Evolutionary conservation across 768 basidiomycete genomes (phyloP).

Genomic region (Clitopilus hobsonii): DNA sequence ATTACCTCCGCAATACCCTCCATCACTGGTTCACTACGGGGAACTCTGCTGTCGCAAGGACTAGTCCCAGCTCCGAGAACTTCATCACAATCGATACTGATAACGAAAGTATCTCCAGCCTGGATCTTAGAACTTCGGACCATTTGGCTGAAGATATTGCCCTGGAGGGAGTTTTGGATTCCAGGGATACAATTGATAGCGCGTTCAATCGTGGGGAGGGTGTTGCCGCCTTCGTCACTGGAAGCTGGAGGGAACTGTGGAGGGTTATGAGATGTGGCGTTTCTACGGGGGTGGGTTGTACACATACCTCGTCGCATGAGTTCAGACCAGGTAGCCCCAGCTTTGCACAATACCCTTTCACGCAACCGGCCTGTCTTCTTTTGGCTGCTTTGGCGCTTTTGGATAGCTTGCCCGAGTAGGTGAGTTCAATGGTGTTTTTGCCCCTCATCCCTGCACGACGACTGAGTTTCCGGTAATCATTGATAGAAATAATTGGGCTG

Average conservation of each 20-base stretch:
- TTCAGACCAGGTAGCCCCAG: neutral
- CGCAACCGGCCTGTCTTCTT: slow-evolving; percentile 3
- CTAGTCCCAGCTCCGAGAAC: slow-evolving; percentile 2
- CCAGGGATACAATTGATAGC: slow-evolving; percentile 7
- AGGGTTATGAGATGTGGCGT: neutral
- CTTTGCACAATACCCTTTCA: slow-evolving; percentile 1
- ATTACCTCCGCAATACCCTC: neutral
- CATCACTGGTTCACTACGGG: neutral
- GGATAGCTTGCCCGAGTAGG: slow-evolving; percentile 2
- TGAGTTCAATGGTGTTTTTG: slow-evolving; percentile 6
- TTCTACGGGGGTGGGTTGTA: neutral
- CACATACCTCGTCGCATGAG: slow-evolving; percentile 7
- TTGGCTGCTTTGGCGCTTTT: slow-evolving; percentile 2
- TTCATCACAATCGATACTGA: slow-evolving; percentile 6
- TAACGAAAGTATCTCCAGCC: slow-evolving; percentile 3
- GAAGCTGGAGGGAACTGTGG: slow-evolving; percentile 3
- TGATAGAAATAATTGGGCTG: too few relatives aligned
- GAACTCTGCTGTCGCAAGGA: neutral
- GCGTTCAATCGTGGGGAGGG: neutral
- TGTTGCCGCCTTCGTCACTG: slow-evolving; percentile 2
- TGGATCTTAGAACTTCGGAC: neutral
- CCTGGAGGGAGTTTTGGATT: slow-evolving; percentile 3
- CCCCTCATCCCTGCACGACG: slow-evolving; percentile 1
- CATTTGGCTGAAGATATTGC: slow-evolving; percentile 2
- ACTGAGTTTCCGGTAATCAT: too few relatives aligned